These are phyloP conservation scores for Talaromyces albobiverticillius DNA, from an alignment of 2,329 filamentous ascomycete genomes.

Conservation along the genomic window DNA sequence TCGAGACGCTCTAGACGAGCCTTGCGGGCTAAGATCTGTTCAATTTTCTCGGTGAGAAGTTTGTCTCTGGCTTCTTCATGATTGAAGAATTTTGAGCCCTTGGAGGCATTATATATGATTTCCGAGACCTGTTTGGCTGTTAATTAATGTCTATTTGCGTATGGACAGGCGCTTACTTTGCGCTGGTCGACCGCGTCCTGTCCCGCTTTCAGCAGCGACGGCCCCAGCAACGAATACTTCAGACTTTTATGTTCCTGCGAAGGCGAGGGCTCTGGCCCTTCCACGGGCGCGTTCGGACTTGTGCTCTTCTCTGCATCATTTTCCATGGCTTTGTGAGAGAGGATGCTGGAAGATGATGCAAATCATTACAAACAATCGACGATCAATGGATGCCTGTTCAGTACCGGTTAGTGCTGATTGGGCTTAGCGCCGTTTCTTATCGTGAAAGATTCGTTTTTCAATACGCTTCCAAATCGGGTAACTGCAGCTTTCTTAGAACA, in stretches of 20 bases:
- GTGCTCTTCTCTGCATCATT: conserved; percentile 4
- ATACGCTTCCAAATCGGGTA: too few relatives aligned
- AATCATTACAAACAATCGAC: neutral
- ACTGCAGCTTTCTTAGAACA: too few relatives aligned
- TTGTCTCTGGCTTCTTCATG: conserved; percentile 83
- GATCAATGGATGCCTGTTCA: neutral
- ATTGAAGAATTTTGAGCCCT: conserved; percentile 93
- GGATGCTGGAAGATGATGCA: neutral
- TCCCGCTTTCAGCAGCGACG: conserved; percentile 88
- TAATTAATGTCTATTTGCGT: neutral
- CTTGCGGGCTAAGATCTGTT: conserved; percentile 73
- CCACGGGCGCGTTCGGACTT: neutral
- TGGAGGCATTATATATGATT: conserved; percentile 94
- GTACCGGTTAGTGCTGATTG: neutral
- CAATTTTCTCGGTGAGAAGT: conserved; percentile 80
- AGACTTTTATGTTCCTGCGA: conserved; percentile 58
- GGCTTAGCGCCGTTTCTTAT: neutral
- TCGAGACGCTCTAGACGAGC: conserved; percentile 71
- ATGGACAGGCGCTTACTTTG: conserved; percentile 55
- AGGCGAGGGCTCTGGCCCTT: neutral
- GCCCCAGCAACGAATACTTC: conserved; percentile 86
- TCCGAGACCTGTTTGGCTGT: conserved; percentile 69
- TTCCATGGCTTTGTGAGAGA: neutral
- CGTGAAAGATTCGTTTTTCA: neutral
- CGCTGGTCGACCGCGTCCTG: conserved; percentile 91